Evolutionary conservation across 2,329 filamentous ascomycete species (phyloP).

Genomic region (Cladophialophora exuberans): DNA sequence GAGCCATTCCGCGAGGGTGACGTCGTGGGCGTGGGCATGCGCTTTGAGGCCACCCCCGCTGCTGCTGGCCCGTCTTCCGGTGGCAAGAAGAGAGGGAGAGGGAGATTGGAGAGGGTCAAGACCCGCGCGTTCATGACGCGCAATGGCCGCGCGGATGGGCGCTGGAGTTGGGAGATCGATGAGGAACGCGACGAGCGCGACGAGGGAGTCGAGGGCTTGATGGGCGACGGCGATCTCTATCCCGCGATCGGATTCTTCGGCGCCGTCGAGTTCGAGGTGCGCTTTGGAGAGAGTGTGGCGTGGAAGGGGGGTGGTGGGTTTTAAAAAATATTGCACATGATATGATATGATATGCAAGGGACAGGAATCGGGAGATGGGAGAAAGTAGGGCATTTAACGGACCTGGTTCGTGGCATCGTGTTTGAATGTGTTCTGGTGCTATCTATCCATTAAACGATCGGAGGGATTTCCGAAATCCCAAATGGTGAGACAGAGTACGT

Average conservation of each 20-base stretch:
- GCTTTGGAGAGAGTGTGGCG: slow-evolving; percentile 46
- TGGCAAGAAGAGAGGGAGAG: background rate
- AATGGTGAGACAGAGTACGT: too few relatives aligned
- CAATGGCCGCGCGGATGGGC: slow-evolving; percentile 54
- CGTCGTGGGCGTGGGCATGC: slow-evolving; percentile 63
- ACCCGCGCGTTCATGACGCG: slow-evolving; percentile 60
- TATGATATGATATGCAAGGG: too few relatives aligned
- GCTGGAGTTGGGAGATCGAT: slow-evolving; percentile 59
- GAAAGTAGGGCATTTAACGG: too few relatives aligned
- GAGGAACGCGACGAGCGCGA: slow-evolving; percentile 62
- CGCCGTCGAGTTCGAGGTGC: slow-evolving; percentile 62
- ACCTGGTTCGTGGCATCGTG: too few relatives aligned
- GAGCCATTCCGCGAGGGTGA: slow-evolving; percentile 56
- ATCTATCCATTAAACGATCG: too few relatives aligned
- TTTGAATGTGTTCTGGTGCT: too few relatives aligned
- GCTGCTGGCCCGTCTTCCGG: too few relatives aligned
- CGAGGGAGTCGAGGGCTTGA: slow-evolving; percentile 62
- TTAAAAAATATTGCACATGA: too few relatives aligned
- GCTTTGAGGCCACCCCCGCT: slow-evolving; percentile 48
- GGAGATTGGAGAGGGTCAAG: slow-evolving; percentile 26
- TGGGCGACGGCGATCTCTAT: slow-evolving; percentile 69
- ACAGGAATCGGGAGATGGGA: too few relatives aligned
- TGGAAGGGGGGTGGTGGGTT: too few relatives aligned
- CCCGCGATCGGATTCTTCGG: slow-evolving; percentile 65
- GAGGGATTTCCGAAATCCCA: too few relatives aligned